A percentile compares a stretch with the other conserved stretches of the same genome.
phyloP scores from a whole-genome alignment of 768 basidiomycete species.

The Neoboletus magnificus region DNA sequence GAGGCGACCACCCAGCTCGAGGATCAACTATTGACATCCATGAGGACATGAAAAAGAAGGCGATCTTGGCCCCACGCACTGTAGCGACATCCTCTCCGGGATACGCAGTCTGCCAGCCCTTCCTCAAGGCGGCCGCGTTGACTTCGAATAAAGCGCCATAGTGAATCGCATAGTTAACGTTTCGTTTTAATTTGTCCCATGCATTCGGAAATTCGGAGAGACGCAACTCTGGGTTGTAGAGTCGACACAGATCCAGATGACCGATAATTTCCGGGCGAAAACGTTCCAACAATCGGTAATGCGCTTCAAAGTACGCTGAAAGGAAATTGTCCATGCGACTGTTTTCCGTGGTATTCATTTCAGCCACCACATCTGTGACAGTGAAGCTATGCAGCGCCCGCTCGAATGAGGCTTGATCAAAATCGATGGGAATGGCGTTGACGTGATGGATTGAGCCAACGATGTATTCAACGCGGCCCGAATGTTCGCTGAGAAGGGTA shows the following conservation, averaged over 20 bases:
- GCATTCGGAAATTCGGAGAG: conserved; percentile 58
- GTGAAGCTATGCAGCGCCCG: conserved; percentile 49
- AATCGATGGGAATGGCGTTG: conserved; percentile 85
- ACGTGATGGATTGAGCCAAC: conserved; percentile 96
- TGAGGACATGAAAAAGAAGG: conserved; percentile 9
- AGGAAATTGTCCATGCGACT: conserved; percentile 47
- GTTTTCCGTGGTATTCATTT: conserved; percentile 21
- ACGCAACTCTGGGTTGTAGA: conserved; percentile 66
- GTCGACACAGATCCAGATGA: conserved; percentile 88
- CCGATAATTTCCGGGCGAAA: conserved; percentile 88
- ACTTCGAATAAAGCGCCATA: conserved; percentile 94
- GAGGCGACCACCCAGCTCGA: conserved; percentile 66
- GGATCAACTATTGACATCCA: conserved; percentile 55
- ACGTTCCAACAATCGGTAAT: conserved; percentile 63
- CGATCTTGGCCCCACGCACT: conserved; percentile 44
- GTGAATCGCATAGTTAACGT: conserved; percentile 62
- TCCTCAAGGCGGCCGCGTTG: conserved; percentile 90
- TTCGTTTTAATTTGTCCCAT: conserved; percentile 66
- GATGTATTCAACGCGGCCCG: conserved; percentile 70
- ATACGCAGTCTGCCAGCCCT: conserved; percentile 84
- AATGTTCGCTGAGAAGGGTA: conserved; percentile 46
- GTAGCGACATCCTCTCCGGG: conserved; percentile 75
- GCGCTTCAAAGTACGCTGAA: conserved; percentile 79
- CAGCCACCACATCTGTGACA: conserved; percentile 29
- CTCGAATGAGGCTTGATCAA: conserved; percentile 71